Conservation (phyloP, 2,329 filamentous ascomycete genomes). For the Zopfia rhizophila region DNA sequence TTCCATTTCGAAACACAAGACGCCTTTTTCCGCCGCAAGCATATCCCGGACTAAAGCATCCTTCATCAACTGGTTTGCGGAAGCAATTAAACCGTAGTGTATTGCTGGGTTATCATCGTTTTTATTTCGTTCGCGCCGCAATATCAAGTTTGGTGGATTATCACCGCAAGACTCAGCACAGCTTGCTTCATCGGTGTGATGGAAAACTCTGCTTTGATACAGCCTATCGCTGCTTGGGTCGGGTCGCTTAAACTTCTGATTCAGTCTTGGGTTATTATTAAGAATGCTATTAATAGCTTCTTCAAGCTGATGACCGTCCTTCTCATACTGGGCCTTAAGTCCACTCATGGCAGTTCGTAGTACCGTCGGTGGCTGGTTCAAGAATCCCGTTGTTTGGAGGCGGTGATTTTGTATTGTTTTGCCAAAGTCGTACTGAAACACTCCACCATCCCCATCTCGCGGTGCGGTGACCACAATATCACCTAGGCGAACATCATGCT, state of each 20-base stretch:
- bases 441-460: conserved; percentile 23
- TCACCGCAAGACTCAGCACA: conserved; percentile 29
- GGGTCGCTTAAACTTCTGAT: conserved; percentile 36
- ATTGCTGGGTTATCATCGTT: no score
- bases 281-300: conserved; percentile 29
- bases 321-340: conserved; percentile 30
- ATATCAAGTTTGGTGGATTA: conserved; percentile 20
- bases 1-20: conserved; percentile 13
- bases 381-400: conserved; percentile 26
- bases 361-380: conserved; percentile 27
- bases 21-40: not conserved
- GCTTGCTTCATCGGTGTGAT: conserved; percentile 7
- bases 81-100: conserved; percentile 1
- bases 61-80: no score
- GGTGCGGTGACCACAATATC: conserved; percentile 42
- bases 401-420: conserved; percentile 30
- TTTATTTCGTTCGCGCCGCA: conserved; percentile 17
- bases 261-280: conserved; percentile 35
- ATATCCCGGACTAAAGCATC: no score
- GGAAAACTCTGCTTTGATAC: conserved; percentile 28
- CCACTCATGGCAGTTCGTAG: conserved; percentile 31
- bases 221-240: conserved; percentile 36
- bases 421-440: conserved; percentile 46
- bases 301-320: conserved; percentile 20
- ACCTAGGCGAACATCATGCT: conserved; percentile 33